A percentile compares a stretch with the other conserved stretches of the same genome.
phyloP scores from a whole-genome alignment of 2,329 filamentous ascomycete species.

The Calonectria montana region DNA sequence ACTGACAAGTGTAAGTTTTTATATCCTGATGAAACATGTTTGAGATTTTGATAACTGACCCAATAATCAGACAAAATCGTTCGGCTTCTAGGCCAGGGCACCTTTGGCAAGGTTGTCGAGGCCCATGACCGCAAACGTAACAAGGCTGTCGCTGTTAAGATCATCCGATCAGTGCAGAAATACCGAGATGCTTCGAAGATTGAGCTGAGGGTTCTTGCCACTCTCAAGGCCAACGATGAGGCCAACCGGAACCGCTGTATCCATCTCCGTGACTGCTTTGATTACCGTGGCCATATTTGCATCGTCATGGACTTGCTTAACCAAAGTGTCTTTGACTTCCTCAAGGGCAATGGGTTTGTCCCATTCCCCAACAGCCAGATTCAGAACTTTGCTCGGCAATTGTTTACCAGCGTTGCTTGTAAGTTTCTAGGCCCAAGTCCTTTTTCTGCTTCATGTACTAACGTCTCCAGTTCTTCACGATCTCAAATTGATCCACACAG shows the following conservation, averaged over 20 bases:
- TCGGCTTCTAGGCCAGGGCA: constrained; percentile 93
- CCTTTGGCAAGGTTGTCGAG: constrained; percentile 97
- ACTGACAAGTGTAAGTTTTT: constrained; percentile 87
- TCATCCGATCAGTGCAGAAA: constrained; percentile 97
- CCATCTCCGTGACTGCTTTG: constrained; percentile 95
- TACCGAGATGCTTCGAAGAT: constrained; percentile 97
- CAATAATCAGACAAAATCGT: constrained; percentile 79
- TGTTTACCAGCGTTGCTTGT: constrained; percentile 99
- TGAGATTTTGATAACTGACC: constrained; percentile 31
- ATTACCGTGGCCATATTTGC: constrained; percentile 97
- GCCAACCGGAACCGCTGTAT: constrained; percentile 97
- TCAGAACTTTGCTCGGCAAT: constrained; percentile 93
- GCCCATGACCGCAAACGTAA: constrained; percentile 83
- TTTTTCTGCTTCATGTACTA: constrained; percentile 9
- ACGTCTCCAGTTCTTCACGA: constrained; percentile 83
- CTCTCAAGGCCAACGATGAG: constrained; percentile 89
- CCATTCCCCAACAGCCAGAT: constrained; percentile 99
- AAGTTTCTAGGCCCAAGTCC: constrained; percentile 54
- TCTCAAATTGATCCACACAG: constrained; percentile 95
- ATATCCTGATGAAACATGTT: not conserved
- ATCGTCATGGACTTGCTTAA: constrained; percentile 82
- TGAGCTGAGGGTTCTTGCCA: constrained; percentile 91
- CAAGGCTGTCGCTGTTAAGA: constrained; percentile 91
- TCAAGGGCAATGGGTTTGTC: constrained; percentile 94
- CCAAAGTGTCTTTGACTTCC: constrained; percentile 97